phyloP scores from a whole-genome alignment of 176 grass and related monocot genomes.

The Musa beccarii region DNA sequence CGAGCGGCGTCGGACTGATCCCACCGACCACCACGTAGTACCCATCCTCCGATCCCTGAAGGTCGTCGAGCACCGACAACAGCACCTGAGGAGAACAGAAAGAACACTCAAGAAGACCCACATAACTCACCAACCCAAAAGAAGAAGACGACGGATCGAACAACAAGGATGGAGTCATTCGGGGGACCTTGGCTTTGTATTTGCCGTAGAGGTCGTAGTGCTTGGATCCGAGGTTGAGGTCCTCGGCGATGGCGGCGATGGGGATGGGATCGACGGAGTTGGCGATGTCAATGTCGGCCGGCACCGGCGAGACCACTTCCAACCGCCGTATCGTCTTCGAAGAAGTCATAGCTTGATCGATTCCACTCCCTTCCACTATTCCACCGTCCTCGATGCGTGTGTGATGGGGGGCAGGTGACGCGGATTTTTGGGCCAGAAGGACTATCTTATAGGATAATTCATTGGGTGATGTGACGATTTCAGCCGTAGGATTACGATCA shows the following conservation, averaged over 20 bases:
- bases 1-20: constrained; percentile 84
- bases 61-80: constrained; percentile 47
- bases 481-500: no score
- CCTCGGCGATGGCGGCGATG: constrained; percentile 60
- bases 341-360: constrained; percentile 15
- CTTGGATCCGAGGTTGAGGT: constrained; percentile 54
- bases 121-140: not conserved
- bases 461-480: not conserved
- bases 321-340: constrained; percentile 65
- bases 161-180: not conserved
- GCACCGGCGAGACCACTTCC: constrained; percentile 70
- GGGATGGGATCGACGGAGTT: constrained; percentile 71
- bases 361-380: not conserved
- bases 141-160: not conserved
- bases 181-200: constrained; percentile 92
- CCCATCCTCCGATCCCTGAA: constrained; percentile 63
- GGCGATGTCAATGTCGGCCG: constrained; percentile 95
- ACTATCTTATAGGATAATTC: not conserved
- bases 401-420: not conserved
- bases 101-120: not conserved
- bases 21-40: constrained; percentile 94
- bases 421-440: not conserved
- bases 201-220: constrained; percentile 94
- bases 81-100: constrained; percentile 36
- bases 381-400: not conserved